phyloP scores from a whole-genome alignment of 2,329 filamentous ascomycete species.

The Penicillium sumatraense region DNA sequence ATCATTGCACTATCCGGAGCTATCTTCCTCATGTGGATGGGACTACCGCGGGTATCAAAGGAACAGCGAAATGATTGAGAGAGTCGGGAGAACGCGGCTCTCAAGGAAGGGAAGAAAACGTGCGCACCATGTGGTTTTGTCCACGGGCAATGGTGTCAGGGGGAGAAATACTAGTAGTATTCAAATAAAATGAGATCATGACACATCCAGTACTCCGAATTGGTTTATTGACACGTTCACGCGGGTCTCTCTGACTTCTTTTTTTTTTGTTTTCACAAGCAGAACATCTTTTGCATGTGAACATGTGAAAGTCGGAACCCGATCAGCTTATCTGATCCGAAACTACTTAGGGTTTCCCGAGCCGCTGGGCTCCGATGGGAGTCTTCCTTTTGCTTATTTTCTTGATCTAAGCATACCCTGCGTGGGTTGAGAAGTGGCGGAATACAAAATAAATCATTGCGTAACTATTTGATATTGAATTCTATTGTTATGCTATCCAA shows the following conservation, averaged over 20 bases:
- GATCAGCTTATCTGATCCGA: constrained; percentile 30
- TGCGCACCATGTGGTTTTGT: neutral
- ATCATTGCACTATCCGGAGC: constrained; percentile 58
- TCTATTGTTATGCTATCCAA: neutral
- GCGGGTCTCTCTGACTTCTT: no score
- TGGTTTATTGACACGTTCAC: neutral
- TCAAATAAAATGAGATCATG: neutral
- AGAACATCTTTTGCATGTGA: constrained; percentile 4
- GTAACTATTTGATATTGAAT: neutral
- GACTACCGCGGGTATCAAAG: constrained; percentile 33
- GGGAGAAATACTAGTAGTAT: neutral
- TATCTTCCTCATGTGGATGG: constrained; percentile 57
- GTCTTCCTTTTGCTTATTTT: neutral
- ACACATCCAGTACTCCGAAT: neutral
- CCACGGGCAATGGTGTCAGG: neutral
- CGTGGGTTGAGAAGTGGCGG: neutral
- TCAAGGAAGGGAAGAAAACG: no score
- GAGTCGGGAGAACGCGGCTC: constrained; percentile 14
- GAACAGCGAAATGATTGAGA: constrained; percentile 7
- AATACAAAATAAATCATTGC: neutral
- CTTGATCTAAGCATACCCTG: no score
- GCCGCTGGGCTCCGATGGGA: constrained; percentile 10
- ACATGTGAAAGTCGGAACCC: constrained; percentile 24
- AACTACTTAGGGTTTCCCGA: constrained; percentile 10
- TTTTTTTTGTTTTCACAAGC: constrained; percentile 13